Base-by-base conservation (phyloP, 768 basidiomycete genomes). In the Phlebiopsis flavidoalba region DNA sequence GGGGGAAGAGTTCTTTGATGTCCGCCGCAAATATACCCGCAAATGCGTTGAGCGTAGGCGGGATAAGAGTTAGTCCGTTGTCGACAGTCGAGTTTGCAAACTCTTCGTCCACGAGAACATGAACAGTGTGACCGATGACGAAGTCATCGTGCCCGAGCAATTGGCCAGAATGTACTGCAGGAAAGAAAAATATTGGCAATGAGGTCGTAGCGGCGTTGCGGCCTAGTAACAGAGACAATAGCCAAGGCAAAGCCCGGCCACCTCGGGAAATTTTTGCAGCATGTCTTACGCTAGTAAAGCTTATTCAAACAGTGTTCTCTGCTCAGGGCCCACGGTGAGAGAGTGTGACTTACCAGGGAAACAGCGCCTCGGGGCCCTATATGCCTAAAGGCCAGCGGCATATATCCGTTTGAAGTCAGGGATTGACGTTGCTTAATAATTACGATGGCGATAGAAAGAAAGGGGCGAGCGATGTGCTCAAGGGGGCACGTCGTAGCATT, bases 1-100 rank as follows among this genome's bases (percentile, higher is more conserved):
- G 43, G 17, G 66, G 63, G 45, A 69, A 69, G 8, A 69, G 15
- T 15, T 55, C 46, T 46, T 65, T 53, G 54, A 71, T 11, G 53
- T 71, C 70, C 3, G 64, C 26, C 24, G 65, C 65, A 61, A 71
- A 69, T 14, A 64, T 68, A 26, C 65, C 57, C 0, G 67, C 64
- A 50, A 69, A 71, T 1, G 53, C 48, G 10, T 60, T 37, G 43
- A 69, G 59, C 0, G 68, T 64, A 17, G 70, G 68, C 12, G 70
- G 67, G 24, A 71, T 67, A 15, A 71, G 60, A 6, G 66, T 66
- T 8, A 69, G 47, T n/a, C 64, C 65, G 48, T 60, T 57, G 57
- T 66, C 63, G 15, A 48, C 35, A 21, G 62, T 59, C 6, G 58
- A 56, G 15, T 59, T 50, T 19, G 65, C 65, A 58, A 57, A 56